Conservation (phyloP, 192 early-diverging fungal species). For the Spinellus fusiger region DNA sequence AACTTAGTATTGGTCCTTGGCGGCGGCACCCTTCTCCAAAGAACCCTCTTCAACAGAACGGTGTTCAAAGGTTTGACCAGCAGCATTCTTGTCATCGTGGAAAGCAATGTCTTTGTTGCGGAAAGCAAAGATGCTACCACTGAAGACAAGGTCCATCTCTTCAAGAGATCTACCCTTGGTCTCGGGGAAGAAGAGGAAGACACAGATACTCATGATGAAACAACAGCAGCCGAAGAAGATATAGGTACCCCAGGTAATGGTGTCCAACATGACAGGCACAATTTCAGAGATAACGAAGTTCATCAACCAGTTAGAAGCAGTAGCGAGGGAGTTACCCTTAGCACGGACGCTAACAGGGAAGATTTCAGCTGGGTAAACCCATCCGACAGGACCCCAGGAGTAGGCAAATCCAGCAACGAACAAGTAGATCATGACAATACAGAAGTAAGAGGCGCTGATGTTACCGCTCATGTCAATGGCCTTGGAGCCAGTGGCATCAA, state of each 20-base stretch:
- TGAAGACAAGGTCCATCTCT: conserved; percentile 81
- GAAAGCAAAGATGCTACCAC: conserved; percentile 12
- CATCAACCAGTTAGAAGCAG: conserved; percentile 83
- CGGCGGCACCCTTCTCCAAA: no score
- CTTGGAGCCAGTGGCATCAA: conserved; percentile 4
- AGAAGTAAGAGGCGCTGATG: conserved; percentile 15
- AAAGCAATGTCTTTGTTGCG: neutral
- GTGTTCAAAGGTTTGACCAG: neutral
- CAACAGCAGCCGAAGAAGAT: conserved; percentile 67
- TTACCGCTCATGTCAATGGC: conserved; percentile 20
- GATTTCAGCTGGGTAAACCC: conserved; percentile 90
- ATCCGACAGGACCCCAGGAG: conserved; percentile 88
- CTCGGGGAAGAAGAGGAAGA: conserved; percentile 73
- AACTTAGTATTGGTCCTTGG: no score
- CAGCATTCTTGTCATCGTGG: neutral
- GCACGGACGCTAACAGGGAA: conserved; percentile 81
- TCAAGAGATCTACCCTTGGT: conserved; percentile 82
- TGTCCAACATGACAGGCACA: conserved; percentile 62
- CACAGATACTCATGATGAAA: conserved; percentile 43
- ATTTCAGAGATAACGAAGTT: conserved; percentile 73
- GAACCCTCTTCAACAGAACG: neutral
- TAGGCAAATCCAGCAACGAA: conserved; percentile 65
- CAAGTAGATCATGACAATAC: conserved; percentile 51
- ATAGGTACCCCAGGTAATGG: conserved; percentile 61
- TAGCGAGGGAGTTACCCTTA: conserved; percentile 78